Percentiles rank a stretch among this genome's conserved stretches.
Evolutionary conservation across 805 yeast species (phyloP).

Genomic region (Yarrowia sp.): DNA sequence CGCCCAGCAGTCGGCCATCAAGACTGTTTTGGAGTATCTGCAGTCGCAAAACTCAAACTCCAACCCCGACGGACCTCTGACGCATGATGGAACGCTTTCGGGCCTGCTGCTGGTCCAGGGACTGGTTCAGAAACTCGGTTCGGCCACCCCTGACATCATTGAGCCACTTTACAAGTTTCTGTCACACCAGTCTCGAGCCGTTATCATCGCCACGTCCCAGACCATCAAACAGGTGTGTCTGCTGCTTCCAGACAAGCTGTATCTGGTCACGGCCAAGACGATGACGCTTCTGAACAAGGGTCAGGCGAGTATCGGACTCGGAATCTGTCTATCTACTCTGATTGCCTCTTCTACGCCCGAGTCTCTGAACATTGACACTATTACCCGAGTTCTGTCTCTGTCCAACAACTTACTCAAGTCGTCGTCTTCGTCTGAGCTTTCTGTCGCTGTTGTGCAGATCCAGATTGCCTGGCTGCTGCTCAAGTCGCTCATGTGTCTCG

Average conservation of each 20-base stretch:
- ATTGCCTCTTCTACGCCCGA: slow-evolving; percentile 32
- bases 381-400: slow-evolving; percentile 40
- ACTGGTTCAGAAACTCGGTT: slow-evolving; percentile 33
- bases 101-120: slow-evolving; percentile 29
- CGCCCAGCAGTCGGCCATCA: slow-evolving; percentile 31
- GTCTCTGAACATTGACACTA: slow-evolving; percentile 44
- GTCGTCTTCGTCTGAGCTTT: slow-evolving; percentile 44
- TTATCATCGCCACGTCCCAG: slow-evolving; percentile 25
- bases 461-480: slow-evolving; percentile 61
- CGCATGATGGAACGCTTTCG: background rate
- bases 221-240: slow-evolving; percentile 28
- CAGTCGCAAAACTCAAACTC: slow-evolving; percentile 3
- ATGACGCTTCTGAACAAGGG: slow-evolving; percentile 29
- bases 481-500: slow-evolving; percentile 61
- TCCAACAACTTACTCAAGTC: slow-evolving; percentile 43
- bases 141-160: slow-evolving; percentile 31
- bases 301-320: slow-evolving; percentile 33
- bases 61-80: background rate
- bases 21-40: slow-evolving; percentile 31
- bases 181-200: slow-evolving; percentile 27
- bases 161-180: slow-evolving; percentile 22
- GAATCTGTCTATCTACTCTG: slow-evolving; percentile 34
- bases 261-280: slow-evolving; percentile 33
- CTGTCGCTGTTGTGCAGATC: slow-evolving; percentile 39
- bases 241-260: slow-evolving; percentile 26